Percentiles rank a stretch among this genome's conserved stretches.
Evolutionary conservation across 2,329 filamentous ascomycete species (phyloP).

Genomic region (Pochonia chlamydosporia): DNA sequence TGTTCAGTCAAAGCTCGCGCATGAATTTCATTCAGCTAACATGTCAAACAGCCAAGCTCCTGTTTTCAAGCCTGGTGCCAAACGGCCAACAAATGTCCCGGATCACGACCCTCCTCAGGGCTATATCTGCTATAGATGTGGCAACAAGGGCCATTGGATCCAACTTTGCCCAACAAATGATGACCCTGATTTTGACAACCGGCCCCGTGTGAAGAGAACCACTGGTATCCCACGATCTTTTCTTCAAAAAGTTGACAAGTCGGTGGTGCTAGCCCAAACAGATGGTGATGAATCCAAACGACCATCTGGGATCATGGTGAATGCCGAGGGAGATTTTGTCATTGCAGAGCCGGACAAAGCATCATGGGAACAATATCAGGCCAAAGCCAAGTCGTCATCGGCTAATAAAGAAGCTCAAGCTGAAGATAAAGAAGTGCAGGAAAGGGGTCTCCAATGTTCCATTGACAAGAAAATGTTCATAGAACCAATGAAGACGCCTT

Average conservation of each 20-base stretch:
- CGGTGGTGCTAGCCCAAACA: slow-evolving; percentile 65
- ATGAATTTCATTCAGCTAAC: slow-evolving; percentile 23
- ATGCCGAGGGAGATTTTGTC: slow-evolving; percentile 95
- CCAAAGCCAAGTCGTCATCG: slow-evolving; percentile 82
- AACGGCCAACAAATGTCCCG: slow-evolving; percentile 70
- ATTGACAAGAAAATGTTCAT: slow-evolving; percentile 98
- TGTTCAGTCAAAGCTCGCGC: not conserved
- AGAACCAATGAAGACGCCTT: slow-evolving; percentile 98
- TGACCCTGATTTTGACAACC: slow-evolving; percentile 91
- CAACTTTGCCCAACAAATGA: slow-evolving; percentile 98
- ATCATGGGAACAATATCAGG: slow-evolving; percentile 95
- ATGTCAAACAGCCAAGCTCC: slow-evolving; percentile 49
- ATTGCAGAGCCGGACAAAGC: slow-evolving; percentile 93
- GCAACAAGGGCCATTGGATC: slow-evolving; percentile 99
- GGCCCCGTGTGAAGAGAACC: slow-evolving; percentile 88
- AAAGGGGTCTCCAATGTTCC: slow-evolving; percentile 83
- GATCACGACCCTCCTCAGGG: slow-evolving; percentile 90
- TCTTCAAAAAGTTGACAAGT: slow-evolving; percentile 91
- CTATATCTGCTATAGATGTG: slow-evolving; percentile 94
- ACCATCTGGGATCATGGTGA: slow-evolving; percentile 90
- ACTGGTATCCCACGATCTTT: slow-evolving; percentile 96
- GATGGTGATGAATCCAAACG: slow-evolving; percentile 78
- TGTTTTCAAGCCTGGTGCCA: slow-evolving; percentile 54
- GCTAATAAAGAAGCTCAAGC: slow-evolving; percentile 71
- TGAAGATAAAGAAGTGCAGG: slow-evolving; percentile 80